Evolutionary conservation across 192 early-diverging fungal species (phyloP), one percentile per base, ranked within the genome.

Genomic region (Allomyces javanicus): DNA sequence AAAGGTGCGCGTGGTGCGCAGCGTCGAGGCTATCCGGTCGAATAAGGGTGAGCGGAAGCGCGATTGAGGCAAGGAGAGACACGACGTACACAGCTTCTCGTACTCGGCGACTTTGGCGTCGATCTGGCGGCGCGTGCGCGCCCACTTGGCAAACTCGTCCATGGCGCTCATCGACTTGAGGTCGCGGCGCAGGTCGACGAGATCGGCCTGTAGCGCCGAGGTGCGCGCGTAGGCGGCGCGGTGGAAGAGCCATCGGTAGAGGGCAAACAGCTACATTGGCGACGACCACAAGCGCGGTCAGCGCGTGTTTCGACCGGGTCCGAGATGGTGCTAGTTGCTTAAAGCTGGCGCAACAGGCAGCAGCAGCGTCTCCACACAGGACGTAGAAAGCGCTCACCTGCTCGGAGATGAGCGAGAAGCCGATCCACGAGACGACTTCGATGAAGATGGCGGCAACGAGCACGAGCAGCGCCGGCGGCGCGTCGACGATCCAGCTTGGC

Each of bases 81-180:
- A 68, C n/a, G 61, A 58, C 78, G 72, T 79, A 87, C 84, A 76
- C 63, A 79, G 64, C 27, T 75, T 78, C 63, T 92, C 88, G 61
- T 86, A 83, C 63, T 84, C 83, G n/a, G 80, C 79, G 14, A 86
- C 79, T 58, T 76, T 71, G 27, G 82, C 81, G 71, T 94, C 92
- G 65, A 90, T 77, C 67, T 82, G 80, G 69, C 92, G 82, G 50
- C 87, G 82, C 70, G 91, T 69, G 76, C 89, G 91, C 55, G 92
- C 92, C 92, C 92, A 94, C 73, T 83, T 85, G 24, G 92, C 89
- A 81, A 94, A 94, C 77, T 92, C 83, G 72, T 94, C 89, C 50
- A 58, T 58, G 50, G 50, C 50, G 21, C 50, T 58, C 50, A 58
- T 14, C 17, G 17, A 14, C 50, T 58, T 14, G 50, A 58, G 50